Evolutionary conservation across 805 yeast species (phyloP), one percentile per base, ranked within the genome.

Genomic region (Yamadazyma kitorensis): DNA sequence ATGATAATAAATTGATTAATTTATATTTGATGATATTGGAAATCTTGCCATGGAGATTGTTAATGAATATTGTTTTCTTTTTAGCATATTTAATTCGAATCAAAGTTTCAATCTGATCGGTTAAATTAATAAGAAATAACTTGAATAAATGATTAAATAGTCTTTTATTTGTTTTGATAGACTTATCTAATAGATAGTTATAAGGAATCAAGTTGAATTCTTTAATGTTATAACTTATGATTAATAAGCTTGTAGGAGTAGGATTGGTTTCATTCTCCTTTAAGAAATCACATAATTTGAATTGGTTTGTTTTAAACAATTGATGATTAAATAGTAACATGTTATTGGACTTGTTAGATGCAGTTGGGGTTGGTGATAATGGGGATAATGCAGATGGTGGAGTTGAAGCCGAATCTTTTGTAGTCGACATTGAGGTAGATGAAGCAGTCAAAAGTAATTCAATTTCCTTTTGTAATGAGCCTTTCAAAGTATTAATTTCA

Each of bases 91-190:
- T 67, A 43, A 64, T 51, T 14, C 63, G 41, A 30, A 52, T 49
- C 30, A 67, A 52, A 1, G 59, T 57, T 22, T 65, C 69, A 16
- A 64, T 49, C 39, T 59, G 67, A 24, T 62, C 68, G 17, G 54
- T 61, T 36, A 64, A 41, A 44, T 67, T 67, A 28, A 61, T 54
- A 40, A 63, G 38, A 31, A 65, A 55, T 18, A 66, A 38, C 41
- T 64, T 64, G 47, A 52, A 55, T 20, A 67, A 44, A 36, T 67
- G 72, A 19, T 50, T 53, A 33, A 44, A 44, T 21, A 66, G 45
- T 34, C 39, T 44, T 15, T 25, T 35, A 10, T 30, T 35, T 6
- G 41, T 24, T 24, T 37, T 37, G 3, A 23, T 26, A n/a, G 40
- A 33, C 13, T 40, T 35, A 27, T 37, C 34, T 13, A 37, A 26